phyloP scores from a whole-genome alignment of 352 stramenopile species.

The Globisporangium yorkense region DNA sequence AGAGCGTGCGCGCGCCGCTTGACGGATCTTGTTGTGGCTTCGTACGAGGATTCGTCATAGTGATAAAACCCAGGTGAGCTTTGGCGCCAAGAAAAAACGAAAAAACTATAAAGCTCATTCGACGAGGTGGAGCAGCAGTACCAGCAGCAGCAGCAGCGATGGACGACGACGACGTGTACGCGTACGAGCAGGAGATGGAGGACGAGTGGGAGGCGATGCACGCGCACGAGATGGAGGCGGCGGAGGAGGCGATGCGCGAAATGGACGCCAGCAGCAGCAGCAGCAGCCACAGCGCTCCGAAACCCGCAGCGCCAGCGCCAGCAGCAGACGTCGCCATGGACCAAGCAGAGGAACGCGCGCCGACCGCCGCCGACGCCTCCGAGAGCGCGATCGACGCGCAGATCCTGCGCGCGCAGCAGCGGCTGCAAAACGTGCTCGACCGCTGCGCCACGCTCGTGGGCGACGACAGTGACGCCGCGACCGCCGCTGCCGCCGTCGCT shows the following conservation, averaged over 20 bases:
- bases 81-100: too few species aligned
- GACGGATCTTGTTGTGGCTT: not conserved
- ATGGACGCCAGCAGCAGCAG: conserved; percentile 27
- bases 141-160: conserved; percentile 4
- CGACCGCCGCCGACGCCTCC: not conserved
- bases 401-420: conserved; percentile 33
- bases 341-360: not conserved
- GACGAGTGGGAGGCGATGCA: conserved; percentile 87
- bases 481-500: conserved; percentile 24
- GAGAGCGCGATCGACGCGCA: conserved; percentile 17
- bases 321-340: not conserved
- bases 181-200: conserved; percentile 73
- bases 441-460: conserved; percentile 56
- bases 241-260: conserved; percentile 50
- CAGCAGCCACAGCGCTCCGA: not conserved
- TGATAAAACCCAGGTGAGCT: too few species aligned
- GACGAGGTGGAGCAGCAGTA: too few species aligned
- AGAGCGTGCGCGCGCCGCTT: not conserved
- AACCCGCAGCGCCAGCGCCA: not conserved
- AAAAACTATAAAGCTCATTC: too few species aligned
- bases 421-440: conserved; percentile 50
- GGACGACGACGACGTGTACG: conserved; percentile 68
- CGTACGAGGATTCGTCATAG: not conserved
- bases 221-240: conserved; percentile 72
- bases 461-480: conserved; percentile 28